Base-by-base conservation (phyloP, 164 flowering plant genomes). In the Akebia trifoliata region DNA sequence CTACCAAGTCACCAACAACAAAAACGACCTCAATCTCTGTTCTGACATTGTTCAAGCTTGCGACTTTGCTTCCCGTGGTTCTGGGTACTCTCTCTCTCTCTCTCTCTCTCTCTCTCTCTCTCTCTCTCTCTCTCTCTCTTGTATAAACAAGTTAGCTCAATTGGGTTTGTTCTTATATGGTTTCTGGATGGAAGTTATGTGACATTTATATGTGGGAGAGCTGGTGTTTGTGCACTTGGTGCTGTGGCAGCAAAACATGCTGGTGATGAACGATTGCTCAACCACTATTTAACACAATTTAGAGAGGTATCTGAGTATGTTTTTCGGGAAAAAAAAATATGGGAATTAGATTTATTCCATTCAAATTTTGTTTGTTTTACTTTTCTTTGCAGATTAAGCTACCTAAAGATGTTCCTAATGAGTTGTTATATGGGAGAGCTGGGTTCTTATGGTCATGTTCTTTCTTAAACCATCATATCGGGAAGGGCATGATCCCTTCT, bases 211-310 rank as follows among this genome's bases (percentile, higher is more conserved):
- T 80, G 90, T 74, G 97, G 97, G n/a, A 68, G 77, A 14, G 85
- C 90, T 56, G 95, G 97, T 46, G 82, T 87, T 35, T 90, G 73
- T 71, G 95, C 90, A 20, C 78, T 90, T 38, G 95, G 97, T 25
- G 97, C 95, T 25, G 90, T 74, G 6, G 88, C 72, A 0, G 92
- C 97, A 34, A 82, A 78, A 51, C 59, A 72, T 35, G 18, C 50
- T 14, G 83, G 83, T 20, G 78, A 83, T 60, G 63, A 72, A 8
- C 36, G 53, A 38, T 60, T 75, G 54, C 57, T 71, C 22, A 20
- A 58, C 50, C 61, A 78, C 66, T 85, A 87, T 54, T 21, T 90
- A 12, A 48, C 67, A 38, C 78, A 78, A 24, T 87, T 90, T 56
- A 67, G 61, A 36, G 72, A 81, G 93, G 97, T 84, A 42, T n/a